These are phyloP conservation scores for Lumnitzera racemosa DNA, from an alignment of 345 rosid species.

Conservation along the genomic window DNA sequence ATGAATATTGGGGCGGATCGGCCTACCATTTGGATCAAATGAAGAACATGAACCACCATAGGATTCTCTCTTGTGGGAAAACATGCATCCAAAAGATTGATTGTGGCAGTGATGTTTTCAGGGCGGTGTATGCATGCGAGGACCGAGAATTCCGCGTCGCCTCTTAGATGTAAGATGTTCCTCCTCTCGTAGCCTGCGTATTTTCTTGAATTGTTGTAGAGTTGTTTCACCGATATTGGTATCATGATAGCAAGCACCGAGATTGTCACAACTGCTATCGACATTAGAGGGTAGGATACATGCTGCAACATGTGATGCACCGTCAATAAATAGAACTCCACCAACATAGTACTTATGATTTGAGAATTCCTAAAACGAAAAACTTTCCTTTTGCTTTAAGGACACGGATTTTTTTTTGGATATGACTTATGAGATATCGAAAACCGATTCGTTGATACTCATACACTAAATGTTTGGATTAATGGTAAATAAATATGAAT, in stretches of 20 bases:
- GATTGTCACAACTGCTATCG: neutral
- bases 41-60: constrained; percentile 35
- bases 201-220: constrained; percentile 46
- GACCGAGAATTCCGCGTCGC: constrained; percentile 26
- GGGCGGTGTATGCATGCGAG: constrained; percentile 49
- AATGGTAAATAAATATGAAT: no score
- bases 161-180: constrained; percentile 21
- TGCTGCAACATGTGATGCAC: neutral
- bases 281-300: neutral
- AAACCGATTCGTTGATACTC: no score
- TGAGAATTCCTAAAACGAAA: no score
- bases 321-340: no score
- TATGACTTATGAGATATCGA: no score
- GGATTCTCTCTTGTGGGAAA: constrained; percentile 27
- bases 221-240: constrained; percentile 30
- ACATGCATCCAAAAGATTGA: constrained; percentile 27
- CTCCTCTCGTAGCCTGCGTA: constrained; percentile 45
- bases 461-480: no score
- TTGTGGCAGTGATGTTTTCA: constrained; percentile 24
- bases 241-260: constrained; percentile 16
- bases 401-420: no score
- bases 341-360: no score
- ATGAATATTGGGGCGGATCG: constrained; percentile 39
- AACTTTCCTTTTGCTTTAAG: no score
- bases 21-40: constrained; percentile 45